Evolutionary conservation across 768 basidiomycete genomes (phyloP).

Genomic region (Boletus vermiculosoides): DNA sequence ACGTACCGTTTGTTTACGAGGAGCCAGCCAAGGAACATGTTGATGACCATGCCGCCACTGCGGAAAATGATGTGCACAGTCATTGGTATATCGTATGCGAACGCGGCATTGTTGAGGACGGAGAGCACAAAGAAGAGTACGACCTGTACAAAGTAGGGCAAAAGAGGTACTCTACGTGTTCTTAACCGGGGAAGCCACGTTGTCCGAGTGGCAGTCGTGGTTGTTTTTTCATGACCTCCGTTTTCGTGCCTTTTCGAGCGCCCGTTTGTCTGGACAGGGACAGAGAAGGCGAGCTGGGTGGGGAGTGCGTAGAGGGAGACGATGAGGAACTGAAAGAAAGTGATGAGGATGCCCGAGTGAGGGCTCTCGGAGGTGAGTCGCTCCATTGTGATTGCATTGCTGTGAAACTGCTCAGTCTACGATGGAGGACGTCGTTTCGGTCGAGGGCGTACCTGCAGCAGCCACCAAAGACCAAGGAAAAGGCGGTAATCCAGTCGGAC

Average conservation of each 20-base stretch:
- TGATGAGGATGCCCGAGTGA: constrained; percentile 77
- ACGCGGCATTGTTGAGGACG: constrained; percentile 87
- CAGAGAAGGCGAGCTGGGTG: constrained; percentile 44
- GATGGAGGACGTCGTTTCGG: background rate
- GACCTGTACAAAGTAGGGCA: constrained; percentile 77
- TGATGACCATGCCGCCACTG: constrained; percentile 82
- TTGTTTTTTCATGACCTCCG: background rate
- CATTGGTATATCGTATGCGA: constrained; percentile 85
- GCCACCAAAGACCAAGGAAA: constrained; percentile 82
- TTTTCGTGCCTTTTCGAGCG: background rate
- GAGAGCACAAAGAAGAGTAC: constrained; percentile 77
- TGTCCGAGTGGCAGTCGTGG: background rate
- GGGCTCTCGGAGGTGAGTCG: constrained; percentile 68
- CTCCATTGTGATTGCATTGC: constrained; percentile 79
- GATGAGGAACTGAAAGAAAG: constrained; percentile 80
- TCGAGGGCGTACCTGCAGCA: constrained; percentile 65
- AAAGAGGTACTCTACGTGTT: constrained; percentile 65
- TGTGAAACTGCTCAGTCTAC: constrained; percentile 25
- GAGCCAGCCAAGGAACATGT: constrained; percentile 76
- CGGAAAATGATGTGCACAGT: constrained; percentile 93
- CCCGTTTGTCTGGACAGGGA: background rate
- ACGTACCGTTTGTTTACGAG: constrained; percentile 61
- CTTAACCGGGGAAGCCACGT: constrained; percentile 47
- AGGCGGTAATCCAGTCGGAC: constrained; percentile 56
- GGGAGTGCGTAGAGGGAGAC: constrained; percentile 76